Conservation (phyloP, 2,329 filamentous ascomycete species). For the Pestalotiopsis sp. region DNA sequence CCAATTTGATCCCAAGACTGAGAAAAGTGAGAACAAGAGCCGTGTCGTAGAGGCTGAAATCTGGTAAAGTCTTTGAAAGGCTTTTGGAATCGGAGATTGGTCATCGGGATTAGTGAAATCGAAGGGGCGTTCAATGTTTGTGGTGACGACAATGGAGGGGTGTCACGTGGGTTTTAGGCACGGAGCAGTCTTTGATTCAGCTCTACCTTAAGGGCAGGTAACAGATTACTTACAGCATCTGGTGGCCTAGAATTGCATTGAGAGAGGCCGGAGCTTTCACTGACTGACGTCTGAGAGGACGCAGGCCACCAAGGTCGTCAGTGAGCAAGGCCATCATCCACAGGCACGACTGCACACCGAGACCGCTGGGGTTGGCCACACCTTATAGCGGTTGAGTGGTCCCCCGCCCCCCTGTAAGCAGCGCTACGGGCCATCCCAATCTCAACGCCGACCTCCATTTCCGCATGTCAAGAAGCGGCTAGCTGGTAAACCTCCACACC, state of each 20-base stretch:
- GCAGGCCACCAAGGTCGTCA: background rate
- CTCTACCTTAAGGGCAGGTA: background rate
- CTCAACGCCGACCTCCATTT: slow-evolving; percentile 1
- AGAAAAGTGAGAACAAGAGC: too few relatives aligned
- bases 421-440: background rate
- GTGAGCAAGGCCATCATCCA: background rate
- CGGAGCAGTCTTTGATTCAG: background rate
- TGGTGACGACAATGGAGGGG: background rate
- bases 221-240: background rate
- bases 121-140: background rate
- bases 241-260: background rate
- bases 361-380: background rate
- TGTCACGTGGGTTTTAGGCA: background rate
- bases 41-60: too few relatives aligned
- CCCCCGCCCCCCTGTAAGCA: background rate
- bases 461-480: background rate
- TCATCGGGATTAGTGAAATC: background rate
- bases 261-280: background rate
- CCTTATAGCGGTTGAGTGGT: background rate
- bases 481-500: slow-evolving; percentile 1
- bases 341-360: background rate
- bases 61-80: too few relatives aligned
- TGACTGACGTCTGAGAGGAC: background rate
- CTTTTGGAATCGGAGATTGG: too few relatives aligned
- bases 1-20: too few relatives aligned